Evolutionary conservation across 768 basidiomycete genomes (phyloP), one percentile per base, ranked within the genome.

Genomic region (Strobilomyces confusus): DNA sequence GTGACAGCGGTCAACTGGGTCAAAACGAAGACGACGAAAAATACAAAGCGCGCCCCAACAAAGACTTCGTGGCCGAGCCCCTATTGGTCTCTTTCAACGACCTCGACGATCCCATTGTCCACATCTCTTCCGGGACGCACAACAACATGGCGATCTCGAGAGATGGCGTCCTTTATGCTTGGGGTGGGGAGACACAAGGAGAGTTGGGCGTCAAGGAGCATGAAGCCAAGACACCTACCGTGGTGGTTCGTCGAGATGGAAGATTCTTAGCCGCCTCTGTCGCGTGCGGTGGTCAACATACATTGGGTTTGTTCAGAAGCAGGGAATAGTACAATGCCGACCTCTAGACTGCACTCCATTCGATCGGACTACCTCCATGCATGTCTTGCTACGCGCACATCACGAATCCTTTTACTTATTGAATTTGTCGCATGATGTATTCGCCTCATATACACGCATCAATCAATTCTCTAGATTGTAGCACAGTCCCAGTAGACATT

Each of bases 1-100:
- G 82, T 42, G 91, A 94, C 59, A 83, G 83, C 34, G 82, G 87
- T 33, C 92, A 97, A 62, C 80, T 95, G 29, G 95, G 95, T 12
- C 75, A 89, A 33, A 42, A 38, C 12, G 81, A 86, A 52, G 84
- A 89, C 56, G 82, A 95, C 58, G 77, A 77, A 5, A 87, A 81
- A 20, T 78, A 85, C 61, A 72, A 81, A 50, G 77, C 82, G 36
- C 76, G 78, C 13, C 63, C 69, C 33, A 67, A 80, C 51, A 72
- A 76, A 4, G 84, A 88, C 58, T 86, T 83, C 61, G 64, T 95
- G 32, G 59, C 77, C 9, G 79, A 80, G 51, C 92, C 94, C 25
- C 76, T 82, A 48, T 78, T 79, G 20, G 76, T 91, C 50, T 64
- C 77, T 5, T 87, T 90, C 70, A 83, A 84, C 5, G 80, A 84